phyloP scores from a whole-genome alignment of 148 eudicot species.

The Rhododendron ferrugineum region DNA sequence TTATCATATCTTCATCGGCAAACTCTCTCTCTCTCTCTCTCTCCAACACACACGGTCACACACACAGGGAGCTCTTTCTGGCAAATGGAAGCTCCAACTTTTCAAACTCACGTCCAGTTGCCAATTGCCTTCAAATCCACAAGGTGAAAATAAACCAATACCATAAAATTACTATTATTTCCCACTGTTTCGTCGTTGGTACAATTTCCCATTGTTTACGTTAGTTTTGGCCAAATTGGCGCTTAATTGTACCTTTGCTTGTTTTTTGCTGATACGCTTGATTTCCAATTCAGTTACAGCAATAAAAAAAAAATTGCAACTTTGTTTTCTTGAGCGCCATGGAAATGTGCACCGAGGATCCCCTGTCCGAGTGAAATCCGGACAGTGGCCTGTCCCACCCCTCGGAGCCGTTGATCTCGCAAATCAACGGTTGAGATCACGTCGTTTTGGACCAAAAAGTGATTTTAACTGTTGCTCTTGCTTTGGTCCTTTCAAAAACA shows the following conservation, averaged over 20 bases:
- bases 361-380: no score
- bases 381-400: no score
- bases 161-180: not conserved
- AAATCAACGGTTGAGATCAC: no score
- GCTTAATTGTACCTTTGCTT: not conserved
- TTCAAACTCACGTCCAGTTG: not conserved
- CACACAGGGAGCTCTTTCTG: not conserved
- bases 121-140: constrained; percentile 2
- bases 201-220: not conserved
- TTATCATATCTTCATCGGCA: not conserved
- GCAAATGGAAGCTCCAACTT: constrained; percentile 10
- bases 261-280: not conserved
- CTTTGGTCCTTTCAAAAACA: not conserved
- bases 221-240: not conserved
- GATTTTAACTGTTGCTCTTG: not conserved
- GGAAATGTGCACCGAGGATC: not conserved
- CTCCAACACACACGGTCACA: not conserved
- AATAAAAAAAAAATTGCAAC: not conserved
- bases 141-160: constrained; percentile 10
- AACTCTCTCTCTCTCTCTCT: not conserved
- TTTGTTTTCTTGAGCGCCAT: not conserved
- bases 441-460: no score
- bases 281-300: not conserved
- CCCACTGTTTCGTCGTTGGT: not conserved
- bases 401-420: no score